A percentile compares a stretch with the other conserved stretches of the same genome.
Evolutionary conservation across 148 eudicot genomes (phyloP).

Genomic region (Salicornia ramosissima): DNA sequence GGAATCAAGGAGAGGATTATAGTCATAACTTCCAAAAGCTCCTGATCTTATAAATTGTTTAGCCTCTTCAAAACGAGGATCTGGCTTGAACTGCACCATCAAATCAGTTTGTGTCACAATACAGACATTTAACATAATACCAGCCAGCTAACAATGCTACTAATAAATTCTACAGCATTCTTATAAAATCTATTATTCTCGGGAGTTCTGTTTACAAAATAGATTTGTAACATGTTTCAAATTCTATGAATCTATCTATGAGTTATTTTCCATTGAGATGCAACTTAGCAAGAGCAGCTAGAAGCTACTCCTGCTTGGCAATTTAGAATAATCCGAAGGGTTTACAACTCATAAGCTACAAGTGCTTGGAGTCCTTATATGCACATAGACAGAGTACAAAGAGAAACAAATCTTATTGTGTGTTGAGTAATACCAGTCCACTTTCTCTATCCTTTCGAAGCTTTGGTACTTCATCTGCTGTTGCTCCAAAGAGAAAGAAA

Average conservation of each 20-base stretch:
- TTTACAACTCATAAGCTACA: background rate
- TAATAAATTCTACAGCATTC: background rate
- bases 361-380: background rate
- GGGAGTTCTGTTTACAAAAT: background rate
- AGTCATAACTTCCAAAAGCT: slow-evolving; percentile 95
- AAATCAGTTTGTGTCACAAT: slow-evolving; percentile 1
- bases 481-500: slow-evolving; percentile 96
- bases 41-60: slow-evolving; percentile 81
- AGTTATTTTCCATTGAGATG: background rate
- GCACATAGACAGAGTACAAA: background rate
- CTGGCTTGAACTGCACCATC: slow-evolving; percentile 77
- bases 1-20: slow-evolving; percentile 88
- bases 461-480: slow-evolving; percentile 85
- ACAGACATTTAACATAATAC: background rate
- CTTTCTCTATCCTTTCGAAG: slow-evolving; percentile 89
- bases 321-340: background rate
- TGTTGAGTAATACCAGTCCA: slow-evolving; percentile 54
- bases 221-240: background rate
- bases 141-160: background rate
- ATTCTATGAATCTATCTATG: background rate
- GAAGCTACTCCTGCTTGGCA: background rate
- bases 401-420: background rate
- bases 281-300: background rate
- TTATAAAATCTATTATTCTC: background rate
- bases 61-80: slow-evolving; percentile 93